These are phyloP conservation scores for Suillus weaverae DNA, from an alignment of 768 basidiomycete genomes.

Conservation along the genomic window DNA sequence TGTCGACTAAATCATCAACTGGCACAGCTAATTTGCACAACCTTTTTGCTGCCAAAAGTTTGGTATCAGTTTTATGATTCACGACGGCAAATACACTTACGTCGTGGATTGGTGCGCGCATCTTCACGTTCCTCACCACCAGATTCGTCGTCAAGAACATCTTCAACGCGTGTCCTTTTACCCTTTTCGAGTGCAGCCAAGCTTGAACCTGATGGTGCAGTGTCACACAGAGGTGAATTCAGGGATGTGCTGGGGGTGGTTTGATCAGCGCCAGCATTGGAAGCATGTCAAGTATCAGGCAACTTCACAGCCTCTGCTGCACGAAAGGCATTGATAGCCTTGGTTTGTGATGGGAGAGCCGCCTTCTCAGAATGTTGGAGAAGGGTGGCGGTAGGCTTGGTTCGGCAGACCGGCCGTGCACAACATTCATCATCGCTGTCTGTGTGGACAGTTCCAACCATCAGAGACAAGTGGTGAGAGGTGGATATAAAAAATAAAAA, in stretches of 20 bases:
- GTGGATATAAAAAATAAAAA: not conserved
- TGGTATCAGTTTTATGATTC: not conserved
- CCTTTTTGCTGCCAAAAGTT: not conserved
- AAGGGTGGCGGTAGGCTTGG: not conserved
- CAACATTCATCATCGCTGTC: not conserved
- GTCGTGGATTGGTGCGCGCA: not conserved
- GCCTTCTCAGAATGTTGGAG: not conserved
- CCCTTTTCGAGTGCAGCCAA: not conserved
- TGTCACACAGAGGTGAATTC: not conserved
- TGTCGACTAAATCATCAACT: conserved; percentile 4
- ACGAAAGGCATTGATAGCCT: not conserved
- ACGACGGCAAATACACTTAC: not conserved
- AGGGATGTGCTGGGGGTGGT: not conserved
- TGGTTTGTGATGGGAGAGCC: not conserved
- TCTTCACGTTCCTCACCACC: not conserved
- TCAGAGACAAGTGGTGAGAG: not conserved
- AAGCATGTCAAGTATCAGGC: not conserved
- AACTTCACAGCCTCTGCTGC: not conserved
- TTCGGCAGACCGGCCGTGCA: not conserved
- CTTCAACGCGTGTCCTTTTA: not conserved
- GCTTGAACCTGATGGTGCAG: not conserved
- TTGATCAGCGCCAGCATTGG: not conserved
- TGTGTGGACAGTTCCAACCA: not conserved
- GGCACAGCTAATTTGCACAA: not conserved
- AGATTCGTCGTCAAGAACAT: not conserved